Evolutionary conservation across 768 basidiomycete species (phyloP), one percentile per base, ranked within the genome.

Genomic region (Podaxis rugospora): DNA sequence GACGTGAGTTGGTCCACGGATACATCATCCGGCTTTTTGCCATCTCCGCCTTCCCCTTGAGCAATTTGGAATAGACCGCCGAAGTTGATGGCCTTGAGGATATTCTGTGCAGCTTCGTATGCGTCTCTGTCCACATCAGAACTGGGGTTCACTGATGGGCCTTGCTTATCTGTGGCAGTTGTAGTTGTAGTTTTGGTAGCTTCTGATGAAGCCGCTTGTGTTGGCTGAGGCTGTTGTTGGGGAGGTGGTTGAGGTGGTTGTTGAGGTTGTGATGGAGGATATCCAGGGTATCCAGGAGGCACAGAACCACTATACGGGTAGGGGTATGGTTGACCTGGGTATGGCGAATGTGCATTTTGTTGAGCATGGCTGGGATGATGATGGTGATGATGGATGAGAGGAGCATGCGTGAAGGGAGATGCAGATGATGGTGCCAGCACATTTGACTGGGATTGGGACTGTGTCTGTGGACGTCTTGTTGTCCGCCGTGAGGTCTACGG

Each of bases 101-200:
- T 91, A 63, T 83, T 87, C 66, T 90, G 87, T 6, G 89, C 89
- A 0, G 89, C 89, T 67, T 89, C 85, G 80, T 88, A 90, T 11
- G 87, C 86, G 61, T 88, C 86, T 62, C 76, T 61, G 23, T 55
- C 61, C 10, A 56, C 51, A 9, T 57, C 62, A 14, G 55, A 53
- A 16, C 47, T 77, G n/a, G 76, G 78, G 50, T 81, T 78, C 14
- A 32, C 32, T 9, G 32, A 32, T 32, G 32, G 7, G 0, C 67
- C 76, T 9, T 14, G 51, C 27, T 75, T 74, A 32, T 67, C 56
- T 16, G 66, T 62, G 2, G 67, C 59, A 18, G 64, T 49, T 11
- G 67, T 35, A 1, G 62, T 56, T 27, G 63, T 9, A 32, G 32
- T 63, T 18, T 53, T 55, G 36, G 58, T 40, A 46, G 68, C 50